A percentile compares a stretch with the other conserved stretches of the same genome.
phyloP scores from a whole-genome alignment of 176 grass and related monocot genomes.

The Neostapfia colusana region DNA sequence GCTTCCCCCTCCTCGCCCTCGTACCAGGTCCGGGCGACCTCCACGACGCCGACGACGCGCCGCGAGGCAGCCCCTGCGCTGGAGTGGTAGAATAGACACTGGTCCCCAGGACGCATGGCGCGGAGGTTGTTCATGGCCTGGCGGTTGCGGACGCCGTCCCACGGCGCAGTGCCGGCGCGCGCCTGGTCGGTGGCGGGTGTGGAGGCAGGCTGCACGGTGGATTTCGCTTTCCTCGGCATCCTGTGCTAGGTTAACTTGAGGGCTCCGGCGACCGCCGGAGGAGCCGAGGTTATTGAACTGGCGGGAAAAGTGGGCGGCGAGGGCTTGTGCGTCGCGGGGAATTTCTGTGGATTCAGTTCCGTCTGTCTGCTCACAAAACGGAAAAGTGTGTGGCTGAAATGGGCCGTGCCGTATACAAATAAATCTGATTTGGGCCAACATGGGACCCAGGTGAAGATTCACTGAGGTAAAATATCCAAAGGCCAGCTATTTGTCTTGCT shows the following conservation, averaged over 20 bases:
- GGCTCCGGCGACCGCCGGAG: slow-evolving; percentile 34
- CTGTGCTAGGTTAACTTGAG: not conserved
- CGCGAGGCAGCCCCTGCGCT: slow-evolving; percentile 54
- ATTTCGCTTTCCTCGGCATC: slow-evolving; percentile 45
- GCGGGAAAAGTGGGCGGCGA: slow-evolving; percentile 38
- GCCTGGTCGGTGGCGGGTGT: slow-evolving; percentile 44
- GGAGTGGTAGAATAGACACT: slow-evolving; percentile 87
- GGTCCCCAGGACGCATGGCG: slow-evolving; percentile 63
- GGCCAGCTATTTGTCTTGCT: not conserved
- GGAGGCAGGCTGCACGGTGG: not conserved
- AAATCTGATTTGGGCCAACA: not conserved
- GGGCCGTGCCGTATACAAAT: not conserved
- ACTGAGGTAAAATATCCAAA: not conserved
- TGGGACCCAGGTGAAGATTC: not conserved
- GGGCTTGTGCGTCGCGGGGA: slow-evolving; percentile 22
- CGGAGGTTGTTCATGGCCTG: slow-evolving; percentile 74
- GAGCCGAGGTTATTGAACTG: slow-evolving; percentile 25
- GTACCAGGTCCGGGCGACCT: slow-evolving; percentile 70
- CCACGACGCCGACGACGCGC: slow-evolving; percentile 67
- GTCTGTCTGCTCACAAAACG: not conserved
- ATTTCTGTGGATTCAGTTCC: not conserved
- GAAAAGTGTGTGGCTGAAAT: not conserved
- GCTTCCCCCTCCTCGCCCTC: slow-evolving; percentile 7
- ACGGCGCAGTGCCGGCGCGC: slow-evolving; percentile 55
- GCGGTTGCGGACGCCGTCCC: slow-evolving; percentile 84